These are phyloP conservation scores for Candida glucosophila DNA, from an alignment of 1,139 yeast genomes.

Conservation along the genomic window DNA sequence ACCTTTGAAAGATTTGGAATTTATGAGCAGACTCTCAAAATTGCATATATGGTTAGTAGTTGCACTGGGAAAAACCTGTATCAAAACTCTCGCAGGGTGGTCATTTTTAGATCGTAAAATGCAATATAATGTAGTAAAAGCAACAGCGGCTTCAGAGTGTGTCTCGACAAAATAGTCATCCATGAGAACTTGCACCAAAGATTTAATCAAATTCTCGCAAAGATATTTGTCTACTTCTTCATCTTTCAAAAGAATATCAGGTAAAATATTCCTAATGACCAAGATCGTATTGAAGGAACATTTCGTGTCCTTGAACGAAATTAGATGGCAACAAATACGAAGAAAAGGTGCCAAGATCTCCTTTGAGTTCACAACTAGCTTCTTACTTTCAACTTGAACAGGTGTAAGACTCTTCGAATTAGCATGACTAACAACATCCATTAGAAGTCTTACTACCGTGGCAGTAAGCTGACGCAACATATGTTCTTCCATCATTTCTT, in stretches of 20 bases:
- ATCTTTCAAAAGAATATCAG: constrained; percentile 59
- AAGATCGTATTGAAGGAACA: constrained; percentile 87
- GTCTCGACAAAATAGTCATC: constrained; percentile 81
- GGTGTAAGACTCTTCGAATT: constrained; percentile 40
- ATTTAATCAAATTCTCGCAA: constrained; percentile 45
- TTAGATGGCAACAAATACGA: constrained; percentile 65
- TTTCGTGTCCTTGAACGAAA: constrained; percentile 78
- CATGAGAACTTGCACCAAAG: constrained; percentile 46
- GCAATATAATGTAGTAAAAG: constrained; percentile 73
- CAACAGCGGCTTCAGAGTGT: constrained; percentile 84
- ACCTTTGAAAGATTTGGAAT: constrained; percentile 58
- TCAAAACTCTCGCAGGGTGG: constrained; percentile 43
- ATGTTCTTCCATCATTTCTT: constrained; percentile 98
- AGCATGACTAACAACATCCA: constrained; percentile 80
- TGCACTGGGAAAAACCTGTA: constrained; percentile 36
- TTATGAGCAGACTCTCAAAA: constrained; percentile 53
- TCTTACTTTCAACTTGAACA: constrained; percentile 57
- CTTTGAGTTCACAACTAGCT: constrained; percentile 56
- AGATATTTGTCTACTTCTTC: constrained; percentile 74
- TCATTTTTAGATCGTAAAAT: constrained; percentile 57
- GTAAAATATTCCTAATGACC: constrained; percentile 63
- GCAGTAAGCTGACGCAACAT: constrained; percentile 88
- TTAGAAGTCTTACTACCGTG: constrained; percentile 79
- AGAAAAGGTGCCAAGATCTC: constrained; percentile 73
- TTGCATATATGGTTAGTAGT: constrained; percentile 37